Evolutionary conservation across 108 stramenopile species (phyloP).

Genomic region (Thalassiosira profunda): DNA sequence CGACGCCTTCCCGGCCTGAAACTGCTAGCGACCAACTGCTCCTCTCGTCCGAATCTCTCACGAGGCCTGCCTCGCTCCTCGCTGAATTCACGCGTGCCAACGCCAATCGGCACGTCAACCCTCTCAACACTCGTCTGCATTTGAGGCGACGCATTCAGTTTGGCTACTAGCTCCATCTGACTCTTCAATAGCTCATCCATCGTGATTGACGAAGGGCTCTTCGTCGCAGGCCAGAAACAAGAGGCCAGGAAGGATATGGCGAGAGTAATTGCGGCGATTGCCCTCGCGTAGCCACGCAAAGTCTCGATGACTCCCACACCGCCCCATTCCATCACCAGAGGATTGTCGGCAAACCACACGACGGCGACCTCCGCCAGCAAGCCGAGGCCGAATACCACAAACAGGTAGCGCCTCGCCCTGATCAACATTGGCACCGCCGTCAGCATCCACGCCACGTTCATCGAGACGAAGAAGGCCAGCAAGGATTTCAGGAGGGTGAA

Average conservation of each 20-base stretch:
- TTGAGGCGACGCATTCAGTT: slow-evolving; percentile 14
- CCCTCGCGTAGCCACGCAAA: slow-evolving; percentile 20
- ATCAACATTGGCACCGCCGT: slow-evolving; percentile 12
- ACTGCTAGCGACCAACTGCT: not conserved
- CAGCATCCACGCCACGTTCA: slow-evolving; percentile 37
- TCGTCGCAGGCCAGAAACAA: slow-evolving; percentile 8
- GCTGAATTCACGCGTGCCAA: not conserved
- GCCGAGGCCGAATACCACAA: slow-evolving; percentile 24
- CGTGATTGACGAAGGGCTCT: not conserved
- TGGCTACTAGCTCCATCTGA: slow-evolving; percentile 24
- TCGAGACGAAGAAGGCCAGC: slow-evolving; percentile 28
- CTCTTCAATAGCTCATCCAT: slow-evolving; percentile 28
- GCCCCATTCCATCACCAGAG: not conserved
- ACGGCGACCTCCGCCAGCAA: slow-evolving; percentile 23
- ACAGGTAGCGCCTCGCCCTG: slow-evolving; percentile 19
- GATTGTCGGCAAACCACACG: slow-evolving; percentile 2
- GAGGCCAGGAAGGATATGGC: slow-evolving; percentile 10
- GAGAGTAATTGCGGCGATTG: not conserved
- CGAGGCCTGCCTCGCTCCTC: not conserved
- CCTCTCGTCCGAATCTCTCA: not conserved
- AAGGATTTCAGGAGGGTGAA: slow-evolving; percentile 32
- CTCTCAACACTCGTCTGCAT: not conserved
- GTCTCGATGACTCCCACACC: slow-evolving; percentile 2
- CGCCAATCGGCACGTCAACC: not conserved
- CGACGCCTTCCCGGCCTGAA: not conserved